These are phyloP conservation scores for Pythium biforme DNA, from an alignment of 352 stramenopile genomes.

Conservation along the genomic window DNA sequence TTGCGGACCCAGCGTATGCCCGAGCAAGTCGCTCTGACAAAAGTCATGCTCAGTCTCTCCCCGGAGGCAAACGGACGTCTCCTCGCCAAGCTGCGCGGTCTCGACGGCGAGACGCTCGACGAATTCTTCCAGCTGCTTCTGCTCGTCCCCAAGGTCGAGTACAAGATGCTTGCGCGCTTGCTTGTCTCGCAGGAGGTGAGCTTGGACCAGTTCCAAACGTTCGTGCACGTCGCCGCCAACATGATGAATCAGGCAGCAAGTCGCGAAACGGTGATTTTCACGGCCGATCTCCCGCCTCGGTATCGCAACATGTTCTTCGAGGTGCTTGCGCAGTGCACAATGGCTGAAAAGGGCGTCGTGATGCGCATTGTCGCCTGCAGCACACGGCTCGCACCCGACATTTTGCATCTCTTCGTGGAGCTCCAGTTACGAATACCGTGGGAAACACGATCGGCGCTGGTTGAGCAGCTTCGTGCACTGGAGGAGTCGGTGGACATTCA, in stretches of 20 bases:
- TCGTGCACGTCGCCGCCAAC: constrained; percentile 50
- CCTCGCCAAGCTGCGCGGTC: constrained; percentile 39
- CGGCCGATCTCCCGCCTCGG: constrained; percentile 39
- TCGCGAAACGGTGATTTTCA: constrained; percentile 60
- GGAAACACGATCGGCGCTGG: constrained; percentile 49
- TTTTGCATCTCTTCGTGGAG: constrained; percentile 46
- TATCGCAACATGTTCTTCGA: constrained; percentile 51
- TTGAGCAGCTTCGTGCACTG: constrained; percentile 60
- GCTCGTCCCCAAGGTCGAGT: constrained; percentile 62
- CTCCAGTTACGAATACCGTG: constrained; percentile 51
- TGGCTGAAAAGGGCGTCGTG: constrained; percentile 48
- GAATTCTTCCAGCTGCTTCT: constrained; percentile 66
- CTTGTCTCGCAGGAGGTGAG: constrained; percentile 51
- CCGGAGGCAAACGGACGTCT: constrained; percentile 43
- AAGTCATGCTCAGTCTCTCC: constrained; percentile 61
- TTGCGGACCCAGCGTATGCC: constrained; percentile 52
- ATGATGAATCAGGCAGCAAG: constrained; percentile 77
- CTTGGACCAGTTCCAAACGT: constrained; percentile 34
- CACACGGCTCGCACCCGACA: constrained; percentile 32
- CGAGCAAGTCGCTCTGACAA: constrained; percentile 54
- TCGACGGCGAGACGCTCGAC: constrained; percentile 45
- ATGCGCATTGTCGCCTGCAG: constrained; percentile 60
- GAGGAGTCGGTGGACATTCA: constrained; percentile 37
- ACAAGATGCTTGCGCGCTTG: constrained; percentile 50
- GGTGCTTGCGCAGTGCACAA: constrained; percentile 42